These are phyloP conservation scores for Fusarium concolor DNA, from an alignment of 2,329 filamentous ascomycete species.

Conservation along the genomic window DNA sequence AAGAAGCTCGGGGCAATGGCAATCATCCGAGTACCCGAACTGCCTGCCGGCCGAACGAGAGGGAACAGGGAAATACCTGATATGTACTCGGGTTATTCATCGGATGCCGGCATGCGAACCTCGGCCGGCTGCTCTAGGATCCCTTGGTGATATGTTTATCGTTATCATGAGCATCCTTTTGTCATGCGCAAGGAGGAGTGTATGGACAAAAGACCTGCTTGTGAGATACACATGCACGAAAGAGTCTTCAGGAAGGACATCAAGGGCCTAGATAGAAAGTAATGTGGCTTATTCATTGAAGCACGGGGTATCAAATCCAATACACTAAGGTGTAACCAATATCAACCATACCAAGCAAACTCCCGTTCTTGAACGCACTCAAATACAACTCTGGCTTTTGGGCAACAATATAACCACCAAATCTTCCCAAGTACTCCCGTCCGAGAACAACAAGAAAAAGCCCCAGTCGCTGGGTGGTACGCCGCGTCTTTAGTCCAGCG, in stretches of 20 bases:
- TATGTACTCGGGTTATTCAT: background rate
- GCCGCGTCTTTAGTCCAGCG: background rate
- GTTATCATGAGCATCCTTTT: background rate
- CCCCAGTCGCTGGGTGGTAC: background rate
- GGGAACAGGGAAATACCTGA: background rate
- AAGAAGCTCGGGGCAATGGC: background rate
- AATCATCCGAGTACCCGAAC: background rate
- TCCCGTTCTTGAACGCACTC: constrained; percentile 18
- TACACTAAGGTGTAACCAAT: constrained; percentile 17
- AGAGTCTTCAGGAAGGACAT: background rate
- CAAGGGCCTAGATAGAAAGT: background rate
- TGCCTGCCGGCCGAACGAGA: background rate
- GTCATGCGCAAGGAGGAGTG: background rate
- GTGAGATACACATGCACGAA: background rate
- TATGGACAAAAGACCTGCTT: background rate
- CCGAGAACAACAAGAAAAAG: constrained; percentile 5
- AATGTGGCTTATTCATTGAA: constrained; percentile 25
- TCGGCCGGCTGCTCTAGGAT: background rate
- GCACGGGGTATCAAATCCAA: constrained; percentile 40
- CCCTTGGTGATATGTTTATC: background rate
- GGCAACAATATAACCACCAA: background rate
- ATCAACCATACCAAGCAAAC: constrained; percentile 26
- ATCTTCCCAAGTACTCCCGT: constrained; percentile 14
- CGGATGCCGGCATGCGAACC: background rate
- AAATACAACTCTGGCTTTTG: constrained; percentile 24